These are phyloP conservation scores for Haemoproteus tartakovskyi DNA, from an alignment of 169 alveolate species.

Conservation along the genomic window DNA sequence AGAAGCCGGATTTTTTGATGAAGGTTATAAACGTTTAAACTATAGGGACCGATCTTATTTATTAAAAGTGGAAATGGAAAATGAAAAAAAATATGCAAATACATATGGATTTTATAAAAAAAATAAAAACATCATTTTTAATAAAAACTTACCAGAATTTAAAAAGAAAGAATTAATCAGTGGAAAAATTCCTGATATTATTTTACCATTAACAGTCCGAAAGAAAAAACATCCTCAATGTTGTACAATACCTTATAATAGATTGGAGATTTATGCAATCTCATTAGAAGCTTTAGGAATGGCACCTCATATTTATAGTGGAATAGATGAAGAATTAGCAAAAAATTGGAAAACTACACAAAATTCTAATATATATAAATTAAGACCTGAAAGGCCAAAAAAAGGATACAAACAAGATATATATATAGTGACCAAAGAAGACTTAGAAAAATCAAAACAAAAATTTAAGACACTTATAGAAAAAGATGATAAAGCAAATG, in stretches of 20 bases:
- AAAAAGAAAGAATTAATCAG: constrained; percentile 33
- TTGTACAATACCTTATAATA: constrained; percentile 32
- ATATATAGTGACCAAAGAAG: constrained; percentile 23
- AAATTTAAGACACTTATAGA: constrained; percentile 11
- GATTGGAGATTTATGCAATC: constrained; percentile 42
- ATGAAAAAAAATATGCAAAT: constrained; percentile 1
- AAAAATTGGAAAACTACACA: constrained; percentile 61
- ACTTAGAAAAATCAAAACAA: constrained; percentile 28
- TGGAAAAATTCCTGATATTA: constrained; percentile 61
- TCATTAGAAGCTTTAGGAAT: constrained; percentile 22
- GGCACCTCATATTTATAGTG: constrained; percentile 40
- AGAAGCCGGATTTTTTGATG: constrained; percentile 23
- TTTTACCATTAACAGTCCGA: constrained; percentile 40
- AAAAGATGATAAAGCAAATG: neutral
- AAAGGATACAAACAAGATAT: constrained; percentile 48
- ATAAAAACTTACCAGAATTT: constrained; percentile 35
- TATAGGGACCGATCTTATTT: constrained; percentile 24
- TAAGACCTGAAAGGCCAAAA: constrained; percentile 55
- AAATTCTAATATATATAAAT: constrained; percentile 9
- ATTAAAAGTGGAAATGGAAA: constrained; percentile 33
- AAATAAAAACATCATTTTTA: constrained; percentile 36
- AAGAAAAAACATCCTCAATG: constrained; percentile 48
- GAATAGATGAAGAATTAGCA: constrained; percentile 55
- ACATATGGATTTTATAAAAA: constrained; percentile 42
- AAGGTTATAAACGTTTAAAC: constrained; percentile 17